Base-by-base conservation (phyloP, 2,329 filamentous ascomycete species). In the Colletotrichum nymphaeae region DNA sequence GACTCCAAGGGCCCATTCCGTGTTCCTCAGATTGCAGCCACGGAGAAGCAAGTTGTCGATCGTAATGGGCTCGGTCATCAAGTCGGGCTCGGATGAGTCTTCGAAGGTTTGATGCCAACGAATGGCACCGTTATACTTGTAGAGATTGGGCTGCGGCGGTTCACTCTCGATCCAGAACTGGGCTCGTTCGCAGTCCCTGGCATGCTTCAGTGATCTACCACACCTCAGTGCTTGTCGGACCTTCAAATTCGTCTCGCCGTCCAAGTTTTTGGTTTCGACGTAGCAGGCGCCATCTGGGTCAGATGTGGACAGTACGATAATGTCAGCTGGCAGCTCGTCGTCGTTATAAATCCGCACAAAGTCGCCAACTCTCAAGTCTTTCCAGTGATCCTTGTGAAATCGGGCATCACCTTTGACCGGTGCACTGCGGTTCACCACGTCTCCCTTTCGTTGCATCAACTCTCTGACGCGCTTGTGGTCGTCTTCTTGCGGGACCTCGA, bases 241-340 rank as follows among this genome's bases (percentile, higher is more conserved):
- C 83, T 99, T 99, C 75, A 99, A 86, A 79, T 99, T 99, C 2
- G 97, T 99, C 84, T 99, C 97, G 63, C 97, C 97, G 79, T 99
- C 97, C 86, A 99, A 82, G 81, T 98, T 98, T 86, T 98, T 99
- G 2, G 97, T 99, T 84, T 99, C 97, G 26, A 99, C 93, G 78
- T 98, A 99, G 83, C 97, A 99, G 49, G 94, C 94, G 63, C 97
- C 97, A 78, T 99, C 97, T 1, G 93, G 89, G 78, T 98, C 97
- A 2, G 97, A 98, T 0, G 97, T 98, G 2, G 97, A 94, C 28
- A 99, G 85, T 56, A 99, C 93, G 60, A 98, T 93, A 59, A 99
- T 87, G 83, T 99, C 97, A 60, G 97, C 96, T 1, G 97, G 97
- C 28, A 99, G 91, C 77, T 97, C 95, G 79, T 99, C 97, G 77